A percentile compares a stretch with the other conserved stretches of the same genome.
phyloP scores from a whole-genome alignment of 1,284 basidiomycete species.

The Clitocybe nebularis region DNA sequence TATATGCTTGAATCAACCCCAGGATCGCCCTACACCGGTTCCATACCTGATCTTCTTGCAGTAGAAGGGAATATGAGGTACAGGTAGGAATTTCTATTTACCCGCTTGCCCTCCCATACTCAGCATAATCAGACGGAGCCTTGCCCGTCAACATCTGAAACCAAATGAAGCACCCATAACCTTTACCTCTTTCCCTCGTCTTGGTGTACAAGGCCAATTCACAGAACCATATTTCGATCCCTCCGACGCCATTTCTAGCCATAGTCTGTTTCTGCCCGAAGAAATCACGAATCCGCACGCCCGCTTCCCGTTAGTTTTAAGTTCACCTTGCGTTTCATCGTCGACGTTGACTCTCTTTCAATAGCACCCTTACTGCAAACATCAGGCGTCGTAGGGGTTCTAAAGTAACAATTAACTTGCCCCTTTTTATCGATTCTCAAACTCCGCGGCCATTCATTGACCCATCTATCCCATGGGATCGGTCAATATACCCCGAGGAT shows the following conservation, averaged over 20 bases:
- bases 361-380: slow-evolving; percentile 91
- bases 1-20: slow-evolving; percentile 99
- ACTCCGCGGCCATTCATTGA: slow-evolving; percentile 91
- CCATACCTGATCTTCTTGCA: slow-evolving; percentile 77
- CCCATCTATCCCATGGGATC: slow-evolving; percentile 84
- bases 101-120: too few relatives aligned
- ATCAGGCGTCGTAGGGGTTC: slow-evolving; percentile 88
- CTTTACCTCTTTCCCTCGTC: slow-evolving; percentile 91
- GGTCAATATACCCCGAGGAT: slow-evolving; percentile 79
- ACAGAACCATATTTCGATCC: slow-evolving; percentile 88
- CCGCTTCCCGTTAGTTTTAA: slow-evolving; percentile 82
- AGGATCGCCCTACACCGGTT: slow-evolving; percentile 89
- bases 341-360: slow-evolving; percentile 6
- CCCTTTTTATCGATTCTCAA: slow-evolving; percentile 85
- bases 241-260: slow-evolving; percentile 72
- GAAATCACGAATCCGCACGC: slow-evolving; percentile 97
- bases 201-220: slow-evolving; percentile 87
- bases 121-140: slow-evolving; percentile 61
- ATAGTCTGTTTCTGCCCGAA: slow-evolving; percentile 92
- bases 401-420: slow-evolving; percentile 95
- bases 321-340: slow-evolving; percentile 7
- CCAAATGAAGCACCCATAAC: slow-evolving; percentile 89
- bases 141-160: slow-evolving; percentile 83
- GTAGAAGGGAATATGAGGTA: slow-evolving; percentile 96
- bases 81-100: slow-evolving; percentile 57